Evolutionary conservation across 2,329 filamentous ascomycete species (phyloP), one percentile per base, ranked within the genome.

Genomic region (Trichoderma semiorbis): DNA sequence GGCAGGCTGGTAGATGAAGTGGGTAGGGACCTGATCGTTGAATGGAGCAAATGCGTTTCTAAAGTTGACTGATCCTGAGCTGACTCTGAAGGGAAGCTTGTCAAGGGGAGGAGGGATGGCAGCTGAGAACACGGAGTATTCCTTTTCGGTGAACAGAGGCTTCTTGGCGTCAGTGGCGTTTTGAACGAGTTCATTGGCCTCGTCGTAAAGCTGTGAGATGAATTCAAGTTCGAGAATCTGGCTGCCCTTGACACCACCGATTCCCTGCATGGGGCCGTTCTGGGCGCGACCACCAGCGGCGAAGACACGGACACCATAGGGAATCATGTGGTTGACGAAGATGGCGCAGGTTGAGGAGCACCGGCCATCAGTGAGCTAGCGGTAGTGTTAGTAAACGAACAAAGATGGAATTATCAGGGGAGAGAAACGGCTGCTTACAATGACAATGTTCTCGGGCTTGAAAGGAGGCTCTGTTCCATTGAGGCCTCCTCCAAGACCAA

Each of bases 291-390:
- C 90, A 18, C 90, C 90, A 28, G 90, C 81, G 1, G 84, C 84
- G 60, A 91, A 83, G 43, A 86, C 87, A 74, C 86, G 86, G 2
- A 91, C 85, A 26, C 86, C 85, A 84, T 81, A 72, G 3, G 69
- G 61, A 8, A 82, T 79, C 82, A 91, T 84, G 28, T 89, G 82
- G 58, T 88, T 84, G 14, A 83, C 82, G 77, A 91, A 88, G 53
- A 88, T 81, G 34, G 88, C 85, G 78, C 89, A 91, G 3, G 89
- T 88, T 0, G 88, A 90, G 12, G 83, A 85, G 77, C 89, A 92
- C 72, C 81, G 82, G 28, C 89, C 89, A 74, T 90, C 87, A n/a
- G 69, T 71, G n/a, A 71, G 69, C 69, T 71, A 24, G n/a, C 2
- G 14, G 10, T 12, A 10, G 4, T 62, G 39, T 69, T 36, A 70